Base-by-base conservation (phyloP, 345 rosid species). In the Cardamine resedifolia region DNA sequence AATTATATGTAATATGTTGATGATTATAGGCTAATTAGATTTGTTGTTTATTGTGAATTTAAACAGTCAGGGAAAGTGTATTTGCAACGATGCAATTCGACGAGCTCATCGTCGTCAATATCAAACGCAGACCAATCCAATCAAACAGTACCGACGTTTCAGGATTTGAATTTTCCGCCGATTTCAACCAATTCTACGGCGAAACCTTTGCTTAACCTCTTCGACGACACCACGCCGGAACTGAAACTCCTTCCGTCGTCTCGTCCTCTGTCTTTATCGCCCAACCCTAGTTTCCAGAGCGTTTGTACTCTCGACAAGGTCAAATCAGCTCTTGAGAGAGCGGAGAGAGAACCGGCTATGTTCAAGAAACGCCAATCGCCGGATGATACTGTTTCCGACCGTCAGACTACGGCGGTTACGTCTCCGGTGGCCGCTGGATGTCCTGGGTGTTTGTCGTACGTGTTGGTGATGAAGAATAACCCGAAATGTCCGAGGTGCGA, bases 221-320 rank as follows among this genome's bases (percentile, higher is more conserved):
- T 88, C 10, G 81, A 77, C 60, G 91, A 85, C 24, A 70, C 78
- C 2, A 51, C 69, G 56, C 64, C 81, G 31, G 89, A 83, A 3
- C 65, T 90, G 15, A 85, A 84, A n/a, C 70, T 66, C 3, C 52
- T 31, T 5, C 63, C 59, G 21, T 41, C 77, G 33, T 33, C 70
- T 14, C 81, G 20, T 75, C 71, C 80, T 3, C 31, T 86, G 0
- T 28, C 86, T 0, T 4, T 82, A 0, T 71, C 77, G 4, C 56
- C 84, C 1, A 64, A 81, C 3, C 20, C 21, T 24, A 74, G 48
- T 66, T 87, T 86, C 67, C 91, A 86, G 48, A 96, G 98, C 23
- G 97, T 92, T 0, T 90, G 97, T 82, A 96, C 99, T 0, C 85
- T 96, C 1, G 99, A 96, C 5, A 88, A 88, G 55, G 98, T 96